Evolutionary conservation across 176 grass and related monocot genomes (phyloP).

Genomic region (Aegilops bicornis): DNA sequence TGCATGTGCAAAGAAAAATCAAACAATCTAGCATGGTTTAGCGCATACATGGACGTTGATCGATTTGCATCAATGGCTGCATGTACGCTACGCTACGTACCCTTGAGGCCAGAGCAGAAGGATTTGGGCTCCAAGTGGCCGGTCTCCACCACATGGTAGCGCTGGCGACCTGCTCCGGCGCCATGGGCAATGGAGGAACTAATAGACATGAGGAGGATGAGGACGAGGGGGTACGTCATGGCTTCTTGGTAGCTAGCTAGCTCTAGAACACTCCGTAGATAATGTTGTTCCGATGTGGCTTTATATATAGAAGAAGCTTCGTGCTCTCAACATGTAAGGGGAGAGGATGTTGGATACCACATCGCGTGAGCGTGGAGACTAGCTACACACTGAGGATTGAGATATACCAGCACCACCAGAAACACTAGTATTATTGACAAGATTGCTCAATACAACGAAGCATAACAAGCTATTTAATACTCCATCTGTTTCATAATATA

Average conservation of each 20-base stretch:
- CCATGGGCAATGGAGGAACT: background rate
- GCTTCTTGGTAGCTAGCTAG: background rate
- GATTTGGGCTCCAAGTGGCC: background rate
- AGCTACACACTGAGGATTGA: no score
- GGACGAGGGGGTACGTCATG: background rate
- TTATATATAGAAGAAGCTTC: background rate
- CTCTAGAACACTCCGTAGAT: background rate
- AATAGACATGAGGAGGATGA: background rate
- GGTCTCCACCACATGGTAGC: background rate
- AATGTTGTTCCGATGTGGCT: background rate
- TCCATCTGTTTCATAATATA: no score
- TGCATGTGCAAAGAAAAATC: background rate
- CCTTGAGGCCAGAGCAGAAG: slow-evolving; percentile 29
- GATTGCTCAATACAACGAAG: no score
- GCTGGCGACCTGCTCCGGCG: background rate
- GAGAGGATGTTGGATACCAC: no score
- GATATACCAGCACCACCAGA: no score
- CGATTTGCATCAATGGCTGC: background rate
- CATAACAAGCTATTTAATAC: no score
- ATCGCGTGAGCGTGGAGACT: no score
- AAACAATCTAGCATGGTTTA: background rate
- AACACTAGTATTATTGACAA: no score
- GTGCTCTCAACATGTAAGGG: background rate
- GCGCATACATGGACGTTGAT: background rate
- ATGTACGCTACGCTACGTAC: background rate